Conservation (phyloP, 495 filamentous ascomycete genomes). For the Rostrohypoxylon terebratum region DNA sequence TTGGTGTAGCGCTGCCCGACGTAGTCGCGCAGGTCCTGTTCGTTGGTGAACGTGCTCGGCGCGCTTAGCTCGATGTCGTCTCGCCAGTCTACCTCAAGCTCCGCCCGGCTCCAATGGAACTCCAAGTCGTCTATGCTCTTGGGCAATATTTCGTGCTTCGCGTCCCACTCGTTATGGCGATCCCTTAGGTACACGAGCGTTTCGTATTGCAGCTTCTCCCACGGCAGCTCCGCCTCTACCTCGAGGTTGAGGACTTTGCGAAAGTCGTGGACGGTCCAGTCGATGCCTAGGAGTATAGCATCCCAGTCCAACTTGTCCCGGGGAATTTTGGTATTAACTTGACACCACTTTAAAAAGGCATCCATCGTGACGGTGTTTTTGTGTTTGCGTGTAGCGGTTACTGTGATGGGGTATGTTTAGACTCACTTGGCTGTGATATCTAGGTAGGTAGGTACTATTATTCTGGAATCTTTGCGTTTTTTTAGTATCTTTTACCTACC, state of each 20-base stretch:
- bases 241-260: neutral
- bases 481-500: neutral
- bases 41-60: neutral
- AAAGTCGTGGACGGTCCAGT: constrained; percentile 1
- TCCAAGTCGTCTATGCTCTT: neutral
- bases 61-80: neutral
- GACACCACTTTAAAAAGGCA: no score
- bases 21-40: neutral
- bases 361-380: neutral
- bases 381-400: neutral
- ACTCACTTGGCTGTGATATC: neutral
- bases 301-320: constrained; percentile 1
- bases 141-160: neutral
- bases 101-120: neutral
- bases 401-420: neutral
- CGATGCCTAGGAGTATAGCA: neutral
- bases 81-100: neutral
- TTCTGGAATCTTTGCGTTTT: neutral
- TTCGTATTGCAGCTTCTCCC: neutral
- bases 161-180: neutral
- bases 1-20: neutral
- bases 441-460: no score
- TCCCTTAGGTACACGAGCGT: neutral
- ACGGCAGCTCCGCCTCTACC: neutral
- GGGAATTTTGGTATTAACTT: neutral